phyloP scores from a whole-genome alignment of 2,329 filamentous ascomycete genomes.

The Trichoderma guizhouense region DNA sequence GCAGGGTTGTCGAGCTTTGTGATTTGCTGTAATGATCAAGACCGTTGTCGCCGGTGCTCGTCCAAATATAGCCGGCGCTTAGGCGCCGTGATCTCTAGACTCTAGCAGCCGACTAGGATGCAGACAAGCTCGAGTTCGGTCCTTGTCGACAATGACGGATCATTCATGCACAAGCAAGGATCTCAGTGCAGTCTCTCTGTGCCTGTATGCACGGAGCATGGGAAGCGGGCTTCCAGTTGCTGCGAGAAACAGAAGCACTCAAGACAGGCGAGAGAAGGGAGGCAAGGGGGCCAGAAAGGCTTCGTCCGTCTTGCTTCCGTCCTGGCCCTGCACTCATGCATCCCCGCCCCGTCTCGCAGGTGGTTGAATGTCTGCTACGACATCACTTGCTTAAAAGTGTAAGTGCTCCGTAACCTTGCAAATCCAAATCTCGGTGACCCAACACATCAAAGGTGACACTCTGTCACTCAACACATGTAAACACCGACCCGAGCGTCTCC shows the following conservation, averaged over 20 bases:
- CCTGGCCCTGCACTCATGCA: background rate
- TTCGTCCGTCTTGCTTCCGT: constrained; percentile 2
- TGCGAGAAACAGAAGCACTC: constrained; percentile 2
- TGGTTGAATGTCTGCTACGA: background rate
- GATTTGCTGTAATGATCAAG: constrained; percentile 2
- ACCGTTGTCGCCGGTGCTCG: constrained; percentile 3
- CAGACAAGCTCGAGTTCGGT: background rate
- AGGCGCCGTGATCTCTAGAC: constrained; percentile 28
- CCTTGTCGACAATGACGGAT: constrained; percentile 14
- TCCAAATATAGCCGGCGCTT: constrained; percentile 32
- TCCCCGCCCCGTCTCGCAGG: constrained; percentile 4
- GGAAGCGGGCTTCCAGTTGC: constrained; percentile 10
- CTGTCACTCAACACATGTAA: constrained; percentile 1
- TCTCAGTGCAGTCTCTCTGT: background rate
- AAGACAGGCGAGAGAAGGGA: background rate
- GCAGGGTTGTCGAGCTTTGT: constrained; percentile 1
- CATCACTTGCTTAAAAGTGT: constrained; percentile 7
- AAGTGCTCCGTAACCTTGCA: background rate
- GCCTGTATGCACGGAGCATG: constrained; percentile 1
- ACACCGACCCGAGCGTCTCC: background rate
- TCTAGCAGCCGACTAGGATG: constrained; percentile 4
- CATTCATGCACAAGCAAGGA: constrained; percentile 14
- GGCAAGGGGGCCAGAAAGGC: background rate
- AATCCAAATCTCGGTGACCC: constrained; percentile 9
- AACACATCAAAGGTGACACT: constrained; percentile 4